These are phyloP conservation scores for Bryum argenteum DNA, from an alignment of 225 moss, liverwort and hornwort species.

Conservation along the genomic window DNA sequence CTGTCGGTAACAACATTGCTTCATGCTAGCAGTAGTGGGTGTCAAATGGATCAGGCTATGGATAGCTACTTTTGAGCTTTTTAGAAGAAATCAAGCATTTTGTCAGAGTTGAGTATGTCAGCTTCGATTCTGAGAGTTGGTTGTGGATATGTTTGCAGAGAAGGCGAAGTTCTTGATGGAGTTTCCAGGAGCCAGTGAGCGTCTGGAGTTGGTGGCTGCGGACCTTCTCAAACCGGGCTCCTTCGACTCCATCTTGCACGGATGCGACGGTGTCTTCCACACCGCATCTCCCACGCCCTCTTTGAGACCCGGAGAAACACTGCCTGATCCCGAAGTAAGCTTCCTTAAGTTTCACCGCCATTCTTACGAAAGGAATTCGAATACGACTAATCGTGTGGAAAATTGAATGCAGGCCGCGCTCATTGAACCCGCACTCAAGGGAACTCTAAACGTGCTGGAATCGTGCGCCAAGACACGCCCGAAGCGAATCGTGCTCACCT, in stretches of 20 bases:
- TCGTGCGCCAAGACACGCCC: conserved; percentile 52
- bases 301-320: not conserved
- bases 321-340: conserved; percentile 28
- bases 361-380: no score
- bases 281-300: conserved; percentile 48
- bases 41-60: no score
- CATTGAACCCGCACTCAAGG: conserved; percentile 52
- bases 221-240: conserved; percentile 41
- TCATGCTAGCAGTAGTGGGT: no score
- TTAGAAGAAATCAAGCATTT: no score
- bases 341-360: no score
- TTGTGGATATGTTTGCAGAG: conserved; percentile 3
- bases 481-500: conserved; percentile 67
- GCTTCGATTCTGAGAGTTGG: not conserved
- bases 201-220: conserved; percentile 44
- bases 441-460: conserved; percentile 54
- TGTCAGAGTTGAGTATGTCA: not conserved
- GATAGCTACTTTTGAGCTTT: no score
- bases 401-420: conserved; percentile 38
- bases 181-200: conserved; percentile 65
- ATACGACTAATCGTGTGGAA: not conserved
- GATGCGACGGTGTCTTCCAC: conserved; percentile 70
- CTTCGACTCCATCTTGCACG: conserved; percentile 56
- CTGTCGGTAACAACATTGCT: no score
- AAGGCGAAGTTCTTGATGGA: conserved; percentile 56